Base-by-base conservation (phyloP, 352 stramenopile species). In the Pythium sukuiense region DNA sequence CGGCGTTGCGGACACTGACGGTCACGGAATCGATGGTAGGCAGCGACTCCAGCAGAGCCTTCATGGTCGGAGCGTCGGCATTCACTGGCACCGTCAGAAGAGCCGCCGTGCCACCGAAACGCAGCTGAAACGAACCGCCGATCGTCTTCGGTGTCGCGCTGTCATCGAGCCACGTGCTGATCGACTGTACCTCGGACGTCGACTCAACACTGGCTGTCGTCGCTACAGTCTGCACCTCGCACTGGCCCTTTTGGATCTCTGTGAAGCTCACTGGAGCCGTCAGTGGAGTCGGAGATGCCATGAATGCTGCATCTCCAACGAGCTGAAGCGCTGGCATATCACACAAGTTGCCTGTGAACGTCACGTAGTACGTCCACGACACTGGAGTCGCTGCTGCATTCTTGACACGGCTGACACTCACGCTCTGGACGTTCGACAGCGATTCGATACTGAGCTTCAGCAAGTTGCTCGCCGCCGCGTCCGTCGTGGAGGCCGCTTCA, bases 181-280 rank as follows among this genome's bases (percentile, higher is more conserved):
- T 87, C 0, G 76, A 88, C 69, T 98, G 89, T 6, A 98, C 80
- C 59, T 98, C 92, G 0, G 90, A 74, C 2, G 89, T 87, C 39
- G 96, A 98, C 50, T 93, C 85, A 5, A 92, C 80, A 54, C 97
- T 97, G 7, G 88, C 81, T 18, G 91, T 95, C 13, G 94, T 90
- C 2, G 87, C 90, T 37, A 99, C 84, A 0, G 91, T 98, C 79
- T 99, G 97, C 6, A 99, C 83, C 71, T 99, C 96, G 18, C 95
- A 96, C n/a, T 92, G 66, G 33, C 96, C 97, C 14, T 87, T 88
- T 18, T 92, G 83, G 2, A 95, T 57, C 55, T 93, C 74, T 0
- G 54, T 87, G 53, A 92, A 90, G 16, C 73, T n/a, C 8, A 80
- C 67, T 0, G 72, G 65, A 0, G 79, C 62, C 0, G 73, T 78